Conservation (phyloP, 2,329 filamentous ascomycete species). For the Neurospora sp. region DNA sequence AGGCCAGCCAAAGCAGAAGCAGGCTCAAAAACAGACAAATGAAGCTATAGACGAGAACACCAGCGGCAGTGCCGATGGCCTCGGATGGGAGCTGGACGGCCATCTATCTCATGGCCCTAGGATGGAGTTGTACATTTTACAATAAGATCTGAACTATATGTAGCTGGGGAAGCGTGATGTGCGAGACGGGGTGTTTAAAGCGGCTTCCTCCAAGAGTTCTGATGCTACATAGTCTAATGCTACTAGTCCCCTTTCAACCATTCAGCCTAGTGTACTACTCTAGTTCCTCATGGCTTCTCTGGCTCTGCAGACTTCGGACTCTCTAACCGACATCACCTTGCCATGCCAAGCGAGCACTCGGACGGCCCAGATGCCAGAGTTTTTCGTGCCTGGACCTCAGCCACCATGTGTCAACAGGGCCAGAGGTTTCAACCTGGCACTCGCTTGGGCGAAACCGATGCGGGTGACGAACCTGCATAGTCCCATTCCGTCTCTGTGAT, state of each 20-base stretch:
- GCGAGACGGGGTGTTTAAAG: background rate
- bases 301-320: background rate
- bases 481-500: background rate
- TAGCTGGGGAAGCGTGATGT: background rate
- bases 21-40: conserved; percentile 24
- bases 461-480: background rate
- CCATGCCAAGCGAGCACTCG: background rate
- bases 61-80: conserved; percentile 23
- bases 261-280: background rate
- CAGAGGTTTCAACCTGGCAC: background rate
- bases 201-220: background rate
- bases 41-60: conserved; percentile 26
- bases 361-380: background rate
- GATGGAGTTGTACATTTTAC: background rate
- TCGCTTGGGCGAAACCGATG: background rate
- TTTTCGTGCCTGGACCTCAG: background rate
- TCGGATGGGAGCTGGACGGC: conserved; percentile 26
- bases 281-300: background rate
- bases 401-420: background rate
- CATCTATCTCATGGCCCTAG: conserved; percentile 24
- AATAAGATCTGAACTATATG: conserved; percentile 1
- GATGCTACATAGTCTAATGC: background rate
- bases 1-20: conserved; percentile 28
- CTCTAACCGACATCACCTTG: background rate
- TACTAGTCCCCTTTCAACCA: background rate